Percentiles rank a stretch among this genome's conserved stretches.
Conservation (phyloP, 1,284 basidiomycete genomes). For the Sanguinoderma infundibulare region DNA sequence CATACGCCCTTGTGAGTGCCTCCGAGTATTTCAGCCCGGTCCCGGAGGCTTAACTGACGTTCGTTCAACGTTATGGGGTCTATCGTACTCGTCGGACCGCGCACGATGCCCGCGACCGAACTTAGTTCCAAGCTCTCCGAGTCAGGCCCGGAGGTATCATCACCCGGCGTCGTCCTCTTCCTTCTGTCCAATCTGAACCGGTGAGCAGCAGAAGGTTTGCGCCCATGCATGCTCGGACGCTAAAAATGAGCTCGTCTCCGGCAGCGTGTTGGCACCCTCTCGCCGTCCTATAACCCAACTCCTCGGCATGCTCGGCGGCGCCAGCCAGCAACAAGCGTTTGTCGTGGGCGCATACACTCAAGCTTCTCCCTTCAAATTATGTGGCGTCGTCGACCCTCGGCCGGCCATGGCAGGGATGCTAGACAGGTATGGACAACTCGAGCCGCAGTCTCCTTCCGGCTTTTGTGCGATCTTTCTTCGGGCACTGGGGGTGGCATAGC, state of each 20-base stretch:
- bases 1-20: constrained; percentile 14
- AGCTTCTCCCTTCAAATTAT: not conserved
- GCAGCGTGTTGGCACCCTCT: not conserved
- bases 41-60: constrained; percentile 7
- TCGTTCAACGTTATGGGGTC: constrained; percentile 25
- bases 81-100: constrained; percentile 15
- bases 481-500: not conserved
- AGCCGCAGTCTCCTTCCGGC: not conserved
- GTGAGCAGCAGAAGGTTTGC: constrained; percentile 2
- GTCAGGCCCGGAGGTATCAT: no score
- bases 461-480: not conserved
- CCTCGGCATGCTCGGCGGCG: not conserved
- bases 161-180: not conserved
- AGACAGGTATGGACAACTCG: not conserved
- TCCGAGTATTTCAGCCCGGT: constrained; percentile 5
- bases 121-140: constrained; percentile 3
- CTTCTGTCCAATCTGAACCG: constrained; percentile 3
- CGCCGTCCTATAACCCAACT: not conserved
- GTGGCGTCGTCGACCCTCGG: not conserved
- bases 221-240: not conserved
- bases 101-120: constrained; percentile 12
- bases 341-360: no score
- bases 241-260: not conserved
- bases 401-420: no score
- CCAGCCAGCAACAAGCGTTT: not conserved